Percentiles rank a stretch among this genome's conserved stretches.
phyloP scores from a whole-genome alignment of 225 moss, liverwort and hornwort genomes.

The Climacium dendroides region DNA sequence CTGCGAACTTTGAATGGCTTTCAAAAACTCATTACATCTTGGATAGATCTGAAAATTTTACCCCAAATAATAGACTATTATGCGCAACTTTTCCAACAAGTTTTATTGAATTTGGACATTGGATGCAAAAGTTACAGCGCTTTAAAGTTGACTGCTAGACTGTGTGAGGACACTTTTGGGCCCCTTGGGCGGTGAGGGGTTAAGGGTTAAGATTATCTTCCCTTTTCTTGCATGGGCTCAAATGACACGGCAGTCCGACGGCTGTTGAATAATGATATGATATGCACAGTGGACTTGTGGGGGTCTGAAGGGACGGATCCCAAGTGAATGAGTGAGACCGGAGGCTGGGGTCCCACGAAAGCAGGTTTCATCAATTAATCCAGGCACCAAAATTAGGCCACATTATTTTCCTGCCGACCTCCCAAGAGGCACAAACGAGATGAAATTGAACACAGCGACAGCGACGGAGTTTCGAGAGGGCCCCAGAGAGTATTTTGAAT shows the following conservation, averaged over 20 bases:
- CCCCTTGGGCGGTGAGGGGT: too few relatives aligned
- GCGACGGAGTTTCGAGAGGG: neutral
- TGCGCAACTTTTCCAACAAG: too few relatives aligned
- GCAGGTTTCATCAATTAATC: neutral
- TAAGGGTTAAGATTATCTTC: too few relatives aligned
- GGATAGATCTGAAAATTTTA: too few relatives aligned
- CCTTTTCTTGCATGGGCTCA: too few relatives aligned
- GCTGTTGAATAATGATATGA: neutral
- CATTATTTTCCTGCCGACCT: neutral
- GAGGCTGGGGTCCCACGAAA: neutral
- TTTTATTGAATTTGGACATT: too few relatives aligned
- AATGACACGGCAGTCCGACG: neutral
- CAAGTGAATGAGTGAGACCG: neutral
- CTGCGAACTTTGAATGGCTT: too few relatives aligned
- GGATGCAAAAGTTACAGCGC: too few relatives aligned
- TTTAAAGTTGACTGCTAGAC: too few relatives aligned
- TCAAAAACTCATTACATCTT: too few relatives aligned
- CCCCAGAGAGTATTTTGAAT: neutral
- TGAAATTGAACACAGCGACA: neutral
- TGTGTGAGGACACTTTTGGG: too few relatives aligned
- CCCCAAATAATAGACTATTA: too few relatives aligned
- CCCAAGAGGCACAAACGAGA: neutral
- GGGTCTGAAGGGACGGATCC: neutral
- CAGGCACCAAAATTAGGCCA: neutral
- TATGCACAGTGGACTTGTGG: neutral